Base-by-base conservation (phyloP, 805 yeast genomes). In the Barnettozyma californica region DNA sequence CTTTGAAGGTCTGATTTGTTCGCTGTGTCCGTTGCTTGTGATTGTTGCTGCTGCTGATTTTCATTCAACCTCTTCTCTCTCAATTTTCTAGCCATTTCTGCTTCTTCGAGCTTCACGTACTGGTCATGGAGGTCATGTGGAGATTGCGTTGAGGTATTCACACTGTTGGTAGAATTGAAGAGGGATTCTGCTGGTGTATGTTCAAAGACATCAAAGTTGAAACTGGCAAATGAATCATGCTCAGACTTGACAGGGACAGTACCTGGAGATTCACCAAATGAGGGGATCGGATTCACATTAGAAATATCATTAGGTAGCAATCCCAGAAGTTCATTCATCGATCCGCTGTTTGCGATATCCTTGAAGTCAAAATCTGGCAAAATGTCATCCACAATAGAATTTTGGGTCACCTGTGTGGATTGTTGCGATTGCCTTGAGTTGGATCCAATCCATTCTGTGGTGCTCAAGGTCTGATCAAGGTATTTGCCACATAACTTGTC, bases 401-500 rank as follows among this genome's bases (percentile, higher is more conserved):
- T 19, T 19, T 35, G 38, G 38, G 16, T 29, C 16, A 29, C 33
- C 3, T 29, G n/a, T 13, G 33, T 11, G 11, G 9, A 16, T 8
- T 13, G 39, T 42, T 31, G 34, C 13, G 16, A 33, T 21, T 20
- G 27, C 5, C 14, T 19, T 21, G 18, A 27, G 21, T 8, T 19
- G 14, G 38, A 2, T 35, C 18, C 38, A 16, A 26, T 31, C 19
- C 42, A 26, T 35, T 14, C 37, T 9, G 51, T 41, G 16, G 49
- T 44, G 26, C 41, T 45, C 21, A 56, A 38, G 13, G 50, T 50
- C 21, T 53, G 59, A 33, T 56, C 62, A 6, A 61, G 43, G 42
- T 61, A 62, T 44, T 60, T 60, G 6, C 65, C 65, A 53, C 68
- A 62, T 33, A 77, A 58, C 38, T 70, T 69, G 48, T 76, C 76